Evolutionary conservation across 2,329 filamentous ascomycete genomes (phyloP), one percentile per base, ranked within the genome.

Genomic region (Venturia asperata): DNA sequence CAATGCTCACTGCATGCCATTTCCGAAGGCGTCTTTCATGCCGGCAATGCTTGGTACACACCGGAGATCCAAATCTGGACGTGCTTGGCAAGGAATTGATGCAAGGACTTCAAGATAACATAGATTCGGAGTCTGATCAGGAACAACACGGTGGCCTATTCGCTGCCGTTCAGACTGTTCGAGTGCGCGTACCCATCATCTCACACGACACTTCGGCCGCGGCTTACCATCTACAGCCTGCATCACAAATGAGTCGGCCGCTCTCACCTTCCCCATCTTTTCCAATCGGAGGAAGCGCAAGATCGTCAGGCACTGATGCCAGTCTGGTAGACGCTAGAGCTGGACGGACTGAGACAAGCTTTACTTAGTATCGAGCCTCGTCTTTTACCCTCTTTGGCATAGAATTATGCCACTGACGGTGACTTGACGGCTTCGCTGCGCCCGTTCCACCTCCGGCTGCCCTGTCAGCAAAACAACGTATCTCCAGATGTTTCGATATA

Each of bases 391-490:
- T 19, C n/a, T 58, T 37, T 37, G 49, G 52, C 52, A 30, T 58
- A 34, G 30, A n/a, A 10, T n/a, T 7, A 37, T 58, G 52, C 52
- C 52, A 56, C 27, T 9, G 17, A 37, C 27, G 27, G 19, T 7
- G 52, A 56, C 27, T 7, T 34, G 27, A 58, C 52, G 6, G 52
- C 7, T 37, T 58, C 27, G 19, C 19, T 30, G 52, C 52, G 52
- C 52, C 49, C 17, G 30, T 37, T 19, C 27, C 49, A 19, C 37
- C n/a, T 34, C 27, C 49, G 13, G 37, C 52, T 15, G 27, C 17
- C 52, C 52, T 37, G 27, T 58, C 52, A 58, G 52, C 52, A 58
- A 58, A 15, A 37, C 27, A 58, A 27, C 30, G 30, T 37, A 27
- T 37, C 27, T 58, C 30, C 30, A 34, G 27, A 37, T 58, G 17